Percentiles rank a stretch among this genome's conserved stretches.
Conservation (phyloP, 2,329 filamentous ascomycete species). For the Ustulina deusta region DNA sequence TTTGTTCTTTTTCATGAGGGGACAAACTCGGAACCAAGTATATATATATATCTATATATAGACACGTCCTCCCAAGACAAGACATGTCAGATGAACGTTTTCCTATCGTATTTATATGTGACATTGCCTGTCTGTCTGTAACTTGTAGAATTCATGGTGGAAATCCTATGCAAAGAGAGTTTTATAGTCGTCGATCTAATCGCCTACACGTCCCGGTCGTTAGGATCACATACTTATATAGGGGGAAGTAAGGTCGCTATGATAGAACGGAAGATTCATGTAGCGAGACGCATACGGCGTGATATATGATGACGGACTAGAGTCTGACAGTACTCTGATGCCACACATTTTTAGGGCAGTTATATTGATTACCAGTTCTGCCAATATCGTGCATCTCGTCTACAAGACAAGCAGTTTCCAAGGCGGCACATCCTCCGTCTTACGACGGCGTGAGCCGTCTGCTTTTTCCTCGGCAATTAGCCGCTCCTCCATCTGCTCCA, state of each 20-base stretch:
- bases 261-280: neutral
- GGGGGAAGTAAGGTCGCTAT: too few species aligned
- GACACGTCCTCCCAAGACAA: too few species aligned
- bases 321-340: neutral
- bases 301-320: neutral
- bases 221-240: too few species aligned
- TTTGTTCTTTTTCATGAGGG: neutral
- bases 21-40: neutral
- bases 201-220: too few species aligned
- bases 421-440: slow-evolving; percentile 44
- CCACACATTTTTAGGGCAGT: neutral
- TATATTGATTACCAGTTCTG: neutral
- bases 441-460: slow-evolving; percentile 24
- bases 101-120: too few species aligned
- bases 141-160: neutral
- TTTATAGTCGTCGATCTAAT: too few species aligned
- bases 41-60: neutral
- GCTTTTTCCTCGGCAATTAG: slow-evolving; percentile 51
- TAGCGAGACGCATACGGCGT: neutral
- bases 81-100: too few species aligned
- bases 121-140: too few species aligned
- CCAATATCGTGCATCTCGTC: neutral
- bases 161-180: neutral
- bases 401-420: slow-evolving; percentile 48
- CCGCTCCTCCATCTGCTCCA: slow-evolving; percentile 64